Evolutionary conservation across 129 eudicot species (phyloP).

Genomic region (Chrysanthemum seticuspe): DNA sequence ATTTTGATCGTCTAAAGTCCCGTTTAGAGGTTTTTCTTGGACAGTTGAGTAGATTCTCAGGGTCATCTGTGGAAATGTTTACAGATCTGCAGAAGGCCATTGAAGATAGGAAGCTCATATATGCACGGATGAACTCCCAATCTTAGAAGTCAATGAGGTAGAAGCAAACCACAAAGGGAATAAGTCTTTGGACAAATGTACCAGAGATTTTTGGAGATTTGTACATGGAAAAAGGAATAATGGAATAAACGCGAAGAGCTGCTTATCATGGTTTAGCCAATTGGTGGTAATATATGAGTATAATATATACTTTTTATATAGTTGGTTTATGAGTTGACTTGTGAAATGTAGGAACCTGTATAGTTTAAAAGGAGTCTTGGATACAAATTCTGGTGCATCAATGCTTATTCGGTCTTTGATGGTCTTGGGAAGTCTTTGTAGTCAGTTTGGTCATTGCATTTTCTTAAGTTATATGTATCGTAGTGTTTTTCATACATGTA

Average conservation of each 20-base stretch:
- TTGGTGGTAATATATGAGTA: constrained; percentile 22
- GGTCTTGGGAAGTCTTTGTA: constrained; percentile 22
- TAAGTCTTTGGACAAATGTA: constrained; percentile 15
- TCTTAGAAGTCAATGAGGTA: constrained; percentile 8
- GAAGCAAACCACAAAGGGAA: not conserved
- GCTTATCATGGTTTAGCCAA: constrained; percentile 8
- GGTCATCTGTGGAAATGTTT: constrained; percentile 56
- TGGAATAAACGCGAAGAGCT: constrained; percentile 16
- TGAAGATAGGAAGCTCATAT: constrained; percentile 58
- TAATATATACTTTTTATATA: constrained; percentile 14
- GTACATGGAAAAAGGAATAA: constrained; percentile 28
- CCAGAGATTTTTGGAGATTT: constrained; percentile 18
- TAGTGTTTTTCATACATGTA: constrained; percentile 21
- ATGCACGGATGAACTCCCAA: constrained; percentile 46
- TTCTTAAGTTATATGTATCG: constrained; percentile 11
- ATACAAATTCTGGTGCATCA: constrained; percentile 15
- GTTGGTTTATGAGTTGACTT: constrained; percentile 14
- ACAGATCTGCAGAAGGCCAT: constrained; percentile 58
- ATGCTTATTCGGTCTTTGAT: constrained; percentile 14
- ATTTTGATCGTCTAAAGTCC: constrained; percentile 52
- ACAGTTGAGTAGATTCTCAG: constrained; percentile 61
- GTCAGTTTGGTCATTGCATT: constrained; percentile 19
- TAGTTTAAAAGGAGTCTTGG: constrained; percentile 21
- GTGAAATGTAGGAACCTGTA: constrained; percentile 26
- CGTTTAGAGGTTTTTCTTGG: constrained; percentile 62